Evolutionary conservation across 148 eudicot species (phyloP), one percentile per base, ranked within the genome.

Genomic region (Rhododendron mucronatum): DNA sequence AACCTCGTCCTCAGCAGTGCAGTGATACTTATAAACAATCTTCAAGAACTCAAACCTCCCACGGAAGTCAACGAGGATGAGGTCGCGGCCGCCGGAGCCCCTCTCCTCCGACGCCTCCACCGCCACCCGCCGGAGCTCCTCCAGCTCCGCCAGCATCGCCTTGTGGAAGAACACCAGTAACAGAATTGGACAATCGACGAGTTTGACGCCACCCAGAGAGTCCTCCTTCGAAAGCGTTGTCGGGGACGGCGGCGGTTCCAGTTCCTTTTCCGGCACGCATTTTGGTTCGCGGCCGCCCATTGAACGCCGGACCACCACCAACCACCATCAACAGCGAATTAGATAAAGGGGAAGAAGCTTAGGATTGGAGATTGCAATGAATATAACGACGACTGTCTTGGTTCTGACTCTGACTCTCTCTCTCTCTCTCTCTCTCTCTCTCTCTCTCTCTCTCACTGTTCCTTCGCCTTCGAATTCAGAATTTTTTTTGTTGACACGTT

Each of bases 1-100:
- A 16, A 94, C 99, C 99, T 96, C 95, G 87, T 95, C 96, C 87
- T 96, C 97, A 23, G 97, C 98, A 80, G 92, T 91, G 74, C 90
- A 94, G 69, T 95, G 97, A 45, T 95, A 93, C 76, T 88, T 87
- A 84, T 90, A 94, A 28, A 95, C 98, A 84, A 90, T 89, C 89
- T 90, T 94, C 74, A 96, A 87, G 85, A 96, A 96, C 88, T 95
- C 93, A 65, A 96, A 90, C 89, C 94, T 87, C 85, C 90, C 83
- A 28, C 84, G 82, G 30, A 96, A 85, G 76, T 93, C 92, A 65
- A 65, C 30, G 53, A 21, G 86, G 69, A 93, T 88, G 71, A 77
- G 33, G 53, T 91, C 91, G 13, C 86, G 57, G 5, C 88, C 86
- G 10, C 48, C 83, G 20, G 57, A 82, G 57, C 86, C 89, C 21